Conservation (phyloP, 495 filamentous ascomycete genomes). For the Chaetomium cochliodes region DNA sequence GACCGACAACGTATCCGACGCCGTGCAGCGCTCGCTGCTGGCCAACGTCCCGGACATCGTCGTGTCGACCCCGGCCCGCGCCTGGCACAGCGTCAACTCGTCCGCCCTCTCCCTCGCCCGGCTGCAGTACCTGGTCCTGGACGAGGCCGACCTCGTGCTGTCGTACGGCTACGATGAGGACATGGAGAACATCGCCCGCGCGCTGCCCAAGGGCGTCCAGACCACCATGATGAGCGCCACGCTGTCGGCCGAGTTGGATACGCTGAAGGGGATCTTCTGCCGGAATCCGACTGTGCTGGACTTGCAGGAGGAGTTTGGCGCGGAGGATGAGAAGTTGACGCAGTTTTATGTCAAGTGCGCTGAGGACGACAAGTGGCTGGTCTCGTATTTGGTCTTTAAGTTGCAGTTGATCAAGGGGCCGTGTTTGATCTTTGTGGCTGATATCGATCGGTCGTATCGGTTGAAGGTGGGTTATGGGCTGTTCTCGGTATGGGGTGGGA, state of each 20-base stretch:
- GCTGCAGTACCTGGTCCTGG: slow-evolving; percentile 80
- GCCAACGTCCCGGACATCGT: slow-evolving; percentile 87
- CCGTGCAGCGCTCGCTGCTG: slow-evolving; percentile 79
- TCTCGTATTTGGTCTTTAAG: slow-evolving; percentile 92
- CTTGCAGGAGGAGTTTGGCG: slow-evolving; percentile 65
- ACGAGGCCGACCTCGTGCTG: slow-evolving; percentile 93
- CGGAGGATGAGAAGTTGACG: slow-evolving; percentile 67
- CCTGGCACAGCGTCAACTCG: slow-evolving; percentile 66
- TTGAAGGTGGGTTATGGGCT: slow-evolving; percentile 53
- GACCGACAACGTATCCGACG: slow-evolving; percentile 82
- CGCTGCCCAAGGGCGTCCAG: slow-evolving; percentile 81
- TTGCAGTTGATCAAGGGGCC: slow-evolving; percentile 93
- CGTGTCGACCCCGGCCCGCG: slow-evolving; percentile 81
- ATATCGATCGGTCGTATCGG: slow-evolving; percentile 90
- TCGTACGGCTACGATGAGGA: slow-evolving; percentile 94
- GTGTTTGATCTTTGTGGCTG: slow-evolving; percentile 87
- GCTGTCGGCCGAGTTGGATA: slow-evolving; percentile 79
- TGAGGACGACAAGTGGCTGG: slow-evolving; percentile 95
- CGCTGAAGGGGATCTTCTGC: slow-evolving; percentile 82
- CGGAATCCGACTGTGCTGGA: slow-evolving; percentile 73
- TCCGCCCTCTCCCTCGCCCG: slow-evolving; percentile 65
- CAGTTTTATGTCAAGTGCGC: slow-evolving; percentile 81
- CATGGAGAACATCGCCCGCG: slow-evolving; percentile 69
- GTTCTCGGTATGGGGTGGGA: neutral
- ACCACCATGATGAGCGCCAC: slow-evolving; percentile 93